Percentiles rank a stretch among this genome's conserved stretches.
phyloP scores from a whole-genome alignment of 2,329 filamentous ascomycete genomes.

The Domatiomyces catenatus region DNA sequence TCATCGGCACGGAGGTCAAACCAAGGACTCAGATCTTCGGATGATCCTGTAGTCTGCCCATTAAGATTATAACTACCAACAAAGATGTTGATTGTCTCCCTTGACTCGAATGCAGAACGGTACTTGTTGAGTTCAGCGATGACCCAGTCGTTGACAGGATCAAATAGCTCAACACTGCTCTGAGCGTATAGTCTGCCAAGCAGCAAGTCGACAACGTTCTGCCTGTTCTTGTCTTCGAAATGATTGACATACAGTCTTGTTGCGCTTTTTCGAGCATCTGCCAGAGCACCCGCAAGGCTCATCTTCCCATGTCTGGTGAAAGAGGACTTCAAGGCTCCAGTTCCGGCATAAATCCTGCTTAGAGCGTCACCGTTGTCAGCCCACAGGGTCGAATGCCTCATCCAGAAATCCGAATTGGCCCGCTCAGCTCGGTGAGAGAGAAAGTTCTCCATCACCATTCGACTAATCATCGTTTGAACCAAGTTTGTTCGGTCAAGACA shows the following conservation, averaged over 20 bases:
- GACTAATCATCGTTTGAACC: slow-evolving; percentile 88
- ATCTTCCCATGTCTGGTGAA: slow-evolving; percentile 92
- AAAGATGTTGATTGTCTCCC: slow-evolving; percentile 60
- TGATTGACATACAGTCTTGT: slow-evolving; percentile 95
- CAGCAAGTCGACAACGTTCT: slow-evolving; percentile 88
- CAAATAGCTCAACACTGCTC: slow-evolving; percentile 67
- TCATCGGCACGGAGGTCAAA: slow-evolving; percentile 51
- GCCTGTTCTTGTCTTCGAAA: slow-evolving; percentile 80
- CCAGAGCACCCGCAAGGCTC: slow-evolving; percentile 81
- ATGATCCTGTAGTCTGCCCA: slow-evolving; percentile 62
- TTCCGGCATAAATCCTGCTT: slow-evolving; percentile 91
- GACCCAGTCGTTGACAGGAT: slow-evolving; percentile 88
- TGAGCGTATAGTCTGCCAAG: slow-evolving; percentile 76
- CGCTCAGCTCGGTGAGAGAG: slow-evolving; percentile 55
- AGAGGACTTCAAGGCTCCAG: slow-evolving; percentile 84
- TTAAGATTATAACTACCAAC: slow-evolving; percentile 93
- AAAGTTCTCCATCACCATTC: slow-evolving; percentile 81
- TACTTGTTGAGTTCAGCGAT: slow-evolving; percentile 55
- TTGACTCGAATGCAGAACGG: slow-evolving; percentile 56
- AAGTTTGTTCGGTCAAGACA: slow-evolving; percentile 92
- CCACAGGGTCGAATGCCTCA: slow-evolving; percentile 83
- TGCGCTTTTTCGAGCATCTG: slow-evolving; percentile 89
- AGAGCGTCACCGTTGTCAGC: slow-evolving; percentile 91
- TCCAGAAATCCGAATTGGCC: slow-evolving; percentile 67
- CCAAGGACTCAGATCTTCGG: slow-evolving; percentile 72